These are phyloP conservation scores for Lolium multiflorum DNA, from an alignment of 176 grass and related monocot species.

Conservation along the genomic window DNA sequence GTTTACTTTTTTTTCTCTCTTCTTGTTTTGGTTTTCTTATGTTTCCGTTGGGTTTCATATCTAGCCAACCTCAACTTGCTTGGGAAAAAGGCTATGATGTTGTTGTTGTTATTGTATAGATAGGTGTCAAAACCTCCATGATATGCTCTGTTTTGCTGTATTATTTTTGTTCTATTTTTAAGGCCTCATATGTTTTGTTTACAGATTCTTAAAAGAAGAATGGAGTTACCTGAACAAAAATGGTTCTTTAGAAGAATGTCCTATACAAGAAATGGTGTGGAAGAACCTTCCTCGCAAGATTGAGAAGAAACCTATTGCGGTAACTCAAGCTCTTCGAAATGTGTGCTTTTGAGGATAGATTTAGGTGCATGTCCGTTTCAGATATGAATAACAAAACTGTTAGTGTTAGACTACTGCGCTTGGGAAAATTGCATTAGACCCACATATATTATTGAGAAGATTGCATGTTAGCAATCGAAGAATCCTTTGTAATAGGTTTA, in stretches of 20 bases:
- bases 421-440: constrained; percentile 17
- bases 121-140: not conserved
- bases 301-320: constrained; percentile 59
- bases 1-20: too few relatives aligned
- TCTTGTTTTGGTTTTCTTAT: too few relatives aligned
- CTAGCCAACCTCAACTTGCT: too few relatives aligned
- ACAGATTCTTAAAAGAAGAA: constrained; percentile 83
- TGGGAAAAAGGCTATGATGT: too few relatives aligned
- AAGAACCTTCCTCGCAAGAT: constrained; percentile 72
- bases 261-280: constrained; percentile 62
- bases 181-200: constrained; percentile 16
- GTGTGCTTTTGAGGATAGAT: not conserved
- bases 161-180: constrained; percentile 37
- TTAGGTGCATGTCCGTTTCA: not conserved
- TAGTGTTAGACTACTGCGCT: not conserved
- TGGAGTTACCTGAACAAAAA: constrained; percentile 71
- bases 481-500: constrained; percentile 8
- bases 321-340: constrained; percentile 31
- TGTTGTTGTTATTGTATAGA: too few relatives aligned
- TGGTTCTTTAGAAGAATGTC: constrained; percentile 48
- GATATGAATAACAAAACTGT: constrained; percentile 1
- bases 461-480: not conserved
- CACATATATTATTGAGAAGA: not conserved
- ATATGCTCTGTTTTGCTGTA: constrained; percentile 17
- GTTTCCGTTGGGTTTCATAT: too few relatives aligned